Base-by-base conservation (phyloP, 2,329 filamentous ascomycete genomes). In the Cercospora sp. region DNA sequence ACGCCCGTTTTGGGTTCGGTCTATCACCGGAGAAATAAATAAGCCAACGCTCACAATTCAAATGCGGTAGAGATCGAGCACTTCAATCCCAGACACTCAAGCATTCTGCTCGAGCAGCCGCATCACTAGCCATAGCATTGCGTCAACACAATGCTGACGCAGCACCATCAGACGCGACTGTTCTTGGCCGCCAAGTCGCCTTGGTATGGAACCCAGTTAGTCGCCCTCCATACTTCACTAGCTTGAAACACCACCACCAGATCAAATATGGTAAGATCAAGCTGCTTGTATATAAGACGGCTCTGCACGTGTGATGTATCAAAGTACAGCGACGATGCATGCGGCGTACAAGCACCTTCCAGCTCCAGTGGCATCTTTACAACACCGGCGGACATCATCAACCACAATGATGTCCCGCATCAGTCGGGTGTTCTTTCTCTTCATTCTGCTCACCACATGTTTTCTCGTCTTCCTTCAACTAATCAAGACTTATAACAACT, bases 21-120 rank as follows among this genome's bases (percentile, higher is more conserved):
- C 45, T 51, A 51, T 51, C 20, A 5, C 45, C 45, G 18, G 18
- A 51, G 10, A 23, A 23, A 23, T 23, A 7, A 13, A 23, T 10
- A 13, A 23, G 10, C 45, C 20, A 13, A 26, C 6, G 10, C 12
- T 13, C 20, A 0, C 45, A 2, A 2, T 8, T 5, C 18, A 51
- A 51, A 51, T 13, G 45, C 20, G 45, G 12, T 26, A n/a, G n/a
- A n/a, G n/a, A n/a, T n/a, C n/a, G n/a, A n/a, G 18, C 36, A 48
- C 23, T 18, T 2, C 18, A n/a, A 40, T n/a, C 36, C 36, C 16
- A n/a, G 36, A 40, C 33, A 30, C 10, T 13, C 60, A 51, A 62
- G 42, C 30, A 28, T 63, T 63, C 60, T 63, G 60, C 60, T 63
- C 45, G 60, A 53, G 60, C 60, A 63, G 60, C 18, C 60, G 48